Evolutionary conservation across 768 basidiomycete genomes (phyloP).

Genomic region (Tephrocybe sp.): DNA sequence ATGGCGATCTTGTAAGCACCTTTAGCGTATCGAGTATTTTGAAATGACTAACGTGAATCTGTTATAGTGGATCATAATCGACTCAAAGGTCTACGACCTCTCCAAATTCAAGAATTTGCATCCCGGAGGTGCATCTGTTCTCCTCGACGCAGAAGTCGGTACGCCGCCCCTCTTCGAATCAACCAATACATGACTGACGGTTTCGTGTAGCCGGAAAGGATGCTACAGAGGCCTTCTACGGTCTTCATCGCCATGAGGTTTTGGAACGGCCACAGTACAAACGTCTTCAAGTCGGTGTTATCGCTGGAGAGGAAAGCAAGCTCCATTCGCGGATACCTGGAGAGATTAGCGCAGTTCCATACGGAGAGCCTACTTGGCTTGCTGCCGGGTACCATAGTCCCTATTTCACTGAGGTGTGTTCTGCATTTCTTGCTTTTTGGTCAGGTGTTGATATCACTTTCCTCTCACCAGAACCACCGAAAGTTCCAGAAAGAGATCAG

Average conservation of each 20-base stretch:
- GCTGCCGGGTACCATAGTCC: slow-evolving; percentile 62
- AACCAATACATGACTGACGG: not conserved
- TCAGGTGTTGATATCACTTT: not conserved
- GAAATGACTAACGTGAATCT: not conserved
- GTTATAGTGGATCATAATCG: slow-evolving; percentile 75
- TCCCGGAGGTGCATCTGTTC: slow-evolving; percentile 75
- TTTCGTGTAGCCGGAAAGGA: slow-evolving; percentile 60
- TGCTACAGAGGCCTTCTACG: slow-evolving; percentile 76
- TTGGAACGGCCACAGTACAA: slow-evolving; percentile 63
- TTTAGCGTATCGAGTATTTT: not conserved
- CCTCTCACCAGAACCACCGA: slow-evolving; percentile 44
- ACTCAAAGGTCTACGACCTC: slow-evolving; percentile 81
- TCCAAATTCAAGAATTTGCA: slow-evolving; percentile 77
- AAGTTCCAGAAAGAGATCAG: slow-evolving; percentile 56
- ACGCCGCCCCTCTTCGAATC: slow-evolving; percentile 18
- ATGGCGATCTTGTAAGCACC: slow-evolving; percentile 61
- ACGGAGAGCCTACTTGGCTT: slow-evolving; percentile 79
- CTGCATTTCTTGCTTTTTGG: not conserved
- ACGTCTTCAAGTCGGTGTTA: slow-evolving; percentile 59
- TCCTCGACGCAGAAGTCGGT: slow-evolving; percentile 74
- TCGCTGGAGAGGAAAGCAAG: slow-evolving; percentile 55
- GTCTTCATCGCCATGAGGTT: slow-evolving; percentile 71
- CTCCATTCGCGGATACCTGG: slow-evolving; percentile 48
- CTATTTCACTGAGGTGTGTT: slow-evolving; percentile 68
- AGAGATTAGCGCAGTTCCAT: slow-evolving; percentile 65